Evolutionary conservation across 1,284 basidiomycete genomes (phyloP), one percentile per base, ranked within the genome.

Genomic region (Ceratorhiza oryzae-sativae): DNA sequence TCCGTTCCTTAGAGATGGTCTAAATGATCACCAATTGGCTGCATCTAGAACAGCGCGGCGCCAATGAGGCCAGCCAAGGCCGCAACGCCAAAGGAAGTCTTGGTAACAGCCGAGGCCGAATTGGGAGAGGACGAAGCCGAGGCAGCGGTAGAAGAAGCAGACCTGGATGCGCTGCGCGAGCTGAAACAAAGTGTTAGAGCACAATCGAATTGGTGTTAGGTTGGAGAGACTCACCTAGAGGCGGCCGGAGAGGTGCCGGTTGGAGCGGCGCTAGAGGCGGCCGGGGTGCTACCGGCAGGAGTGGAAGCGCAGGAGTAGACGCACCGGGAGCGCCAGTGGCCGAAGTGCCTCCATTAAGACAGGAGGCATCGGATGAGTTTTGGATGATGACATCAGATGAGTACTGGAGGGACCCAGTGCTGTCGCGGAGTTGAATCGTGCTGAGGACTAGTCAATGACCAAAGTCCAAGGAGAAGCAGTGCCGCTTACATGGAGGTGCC

Each of bases 361-460:
- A 71, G 41, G 61, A 71, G 3, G 70, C 70, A 27, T 71, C 59
- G 72, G 60, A 12, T 32, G 48, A 60, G 63, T 25, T 59, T 36
- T 74, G 73, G 46, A 74, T 71, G 48, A 58, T 71, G 34, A 74
- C 23, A 12, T 67, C 59, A 45, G 72, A 72, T 1, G 73, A 74
- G 34, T 74, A 74, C 27, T 74, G 72, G 20, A 73, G n/a, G 15
- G 18, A 15, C 15, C 71, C 73, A 32, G 55, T 71, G 61, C 51
- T 67, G 48, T 74, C 73, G 49, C 71, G 72, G 46, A 74, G 45
- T 61, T 74, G 71, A 48, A 74, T 72, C 3, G 72, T 74, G 55
- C 72, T 58, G n/a, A 20, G n/a, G 18, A 72, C 32, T 25, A 15
- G 20, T 9, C 32, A 6, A 48, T 45, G 30, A 23, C 13, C 3